Evolutionary conservation across 2,329 filamentous ascomycete species (phyloP), one percentile per base, ranked within the genome.

Genomic region (Cytospora piceae): DNA sequence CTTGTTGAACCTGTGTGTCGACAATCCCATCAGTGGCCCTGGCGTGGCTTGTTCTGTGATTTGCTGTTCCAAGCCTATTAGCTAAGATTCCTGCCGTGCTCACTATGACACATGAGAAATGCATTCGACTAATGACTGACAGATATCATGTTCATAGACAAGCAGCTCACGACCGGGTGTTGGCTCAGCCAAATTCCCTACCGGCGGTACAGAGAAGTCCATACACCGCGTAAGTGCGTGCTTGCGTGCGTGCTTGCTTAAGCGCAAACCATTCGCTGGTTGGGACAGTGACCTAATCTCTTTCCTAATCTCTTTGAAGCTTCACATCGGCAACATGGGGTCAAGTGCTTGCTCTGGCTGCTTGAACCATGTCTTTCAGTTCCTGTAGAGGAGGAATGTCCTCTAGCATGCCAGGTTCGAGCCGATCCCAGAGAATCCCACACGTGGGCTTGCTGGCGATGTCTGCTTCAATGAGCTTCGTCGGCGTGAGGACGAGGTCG

Each of bases 401-500:
- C 22, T 77, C 73, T 49, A 79, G 56, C 66, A 77, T 77, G 3
- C 75, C 74, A 2, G 68, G 68, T 54, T 76, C 73, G 37, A 81
- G 67, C 5, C 68, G 71, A 1, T 77, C 74, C 70, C 79, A 80
- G n/a, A 79, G 60, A 12, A 80, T 75, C 0, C 77, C 76, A 60
- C 71, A 71, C 0, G 64, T 70, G 2, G 78, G 76, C 66, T 79
- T 79, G 14, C 70, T 64, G 1, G 73, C 74, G 0, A 60, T 71
- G 11, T 71, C 52, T 0, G 76, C 71, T 24, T 73, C 68, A 14
- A 77, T 68, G 31, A 74, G 57, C 51, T 69, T 70, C 9, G 75
- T 73, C 7, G 77, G 74, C 3, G 78, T 80, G 22, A 78, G 69
- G 11, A 81, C 71, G 46, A 76, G 74, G 66, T 81, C 78, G 65